phyloP scores from a whole-genome alignment of 768 basidiomycete species.

The Strobilomyces dryophilus region DNA sequence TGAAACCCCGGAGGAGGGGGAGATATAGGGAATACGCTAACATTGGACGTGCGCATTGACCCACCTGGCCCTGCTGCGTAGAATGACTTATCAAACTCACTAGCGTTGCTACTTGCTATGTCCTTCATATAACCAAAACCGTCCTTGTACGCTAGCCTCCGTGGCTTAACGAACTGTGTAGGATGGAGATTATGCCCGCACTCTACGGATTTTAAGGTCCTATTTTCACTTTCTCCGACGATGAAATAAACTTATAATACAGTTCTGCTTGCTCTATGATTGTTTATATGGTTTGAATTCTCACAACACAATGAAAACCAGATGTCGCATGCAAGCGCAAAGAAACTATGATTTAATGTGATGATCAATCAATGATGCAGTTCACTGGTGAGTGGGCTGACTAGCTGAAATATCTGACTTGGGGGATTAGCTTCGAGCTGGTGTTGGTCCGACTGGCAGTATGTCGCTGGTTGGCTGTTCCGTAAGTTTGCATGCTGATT shows the following conservation, averaged over 20 bases:
- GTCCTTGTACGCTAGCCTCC: not conserved
- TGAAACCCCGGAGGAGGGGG: constrained; percentile 86
- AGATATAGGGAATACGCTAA: constrained; percentile 51
- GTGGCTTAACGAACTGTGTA: not conserved
- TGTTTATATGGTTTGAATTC: not conserved
- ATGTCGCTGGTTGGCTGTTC: not conserved
- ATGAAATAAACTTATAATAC: constrained; percentile 7
- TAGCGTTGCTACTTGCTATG: not conserved
- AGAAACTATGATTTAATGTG: not conserved
- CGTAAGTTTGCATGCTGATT: not conserved
- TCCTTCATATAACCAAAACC: not conserved
- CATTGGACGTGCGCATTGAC: constrained; percentile 8
- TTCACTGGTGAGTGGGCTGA: constrained; percentile 6
- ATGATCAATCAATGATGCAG: not conserved
- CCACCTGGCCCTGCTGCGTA: not conserved
- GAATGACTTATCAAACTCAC: not conserved
- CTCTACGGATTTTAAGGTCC: constrained; percentile 2
- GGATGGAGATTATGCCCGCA: not conserved
- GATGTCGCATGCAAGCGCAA: not conserved
- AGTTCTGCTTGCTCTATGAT: not conserved
- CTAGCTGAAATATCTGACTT: not conserved
- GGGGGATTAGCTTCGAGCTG: not conserved
- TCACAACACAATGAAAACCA: not conserved
- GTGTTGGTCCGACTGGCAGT: not conserved
- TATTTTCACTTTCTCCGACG: not conserved